Conservation (phyloP, 2,329 filamentous ascomycete species). For the Scortechinia acanthostroma region DNA sequence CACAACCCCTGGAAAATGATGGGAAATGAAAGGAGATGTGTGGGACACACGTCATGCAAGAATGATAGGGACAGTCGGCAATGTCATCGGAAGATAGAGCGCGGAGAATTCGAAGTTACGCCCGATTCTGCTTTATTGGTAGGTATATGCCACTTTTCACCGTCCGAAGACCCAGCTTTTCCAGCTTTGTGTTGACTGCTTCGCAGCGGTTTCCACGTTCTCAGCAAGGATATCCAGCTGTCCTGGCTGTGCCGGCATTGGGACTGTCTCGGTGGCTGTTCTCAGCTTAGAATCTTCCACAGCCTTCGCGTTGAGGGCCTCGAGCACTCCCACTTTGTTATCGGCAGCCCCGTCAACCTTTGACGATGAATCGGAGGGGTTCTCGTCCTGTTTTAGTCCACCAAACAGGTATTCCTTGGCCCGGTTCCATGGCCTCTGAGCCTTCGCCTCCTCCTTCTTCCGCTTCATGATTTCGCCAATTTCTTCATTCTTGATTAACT, state of each 20-base stretch:
- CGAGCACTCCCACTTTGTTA: not conserved
- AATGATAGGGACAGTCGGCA: not conserved
- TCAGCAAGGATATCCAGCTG: constrained; percentile 1
- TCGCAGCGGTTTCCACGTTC: not conserved
- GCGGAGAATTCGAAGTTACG: too few relatives aligned
- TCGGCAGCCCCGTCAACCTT: not conserved
- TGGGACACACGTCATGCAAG: not conserved
- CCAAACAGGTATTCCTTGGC: not conserved
- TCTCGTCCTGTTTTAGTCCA: not conserved
- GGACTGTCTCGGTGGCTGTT: too few relatives aligned
- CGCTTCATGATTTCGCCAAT: not conserved
- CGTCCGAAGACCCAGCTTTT: not conserved
- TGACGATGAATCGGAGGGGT: not conserved
- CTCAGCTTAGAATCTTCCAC: not conserved
- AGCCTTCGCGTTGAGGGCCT: not conserved
- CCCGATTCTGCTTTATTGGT: too few relatives aligned
- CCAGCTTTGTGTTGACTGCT: not conserved
- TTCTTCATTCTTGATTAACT: not conserved
- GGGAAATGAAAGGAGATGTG: not conserved
- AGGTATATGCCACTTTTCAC: not conserved
- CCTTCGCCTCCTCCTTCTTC: not conserved
- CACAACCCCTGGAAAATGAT: not conserved
- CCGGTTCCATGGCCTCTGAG: not conserved
- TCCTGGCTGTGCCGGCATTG: not conserved
- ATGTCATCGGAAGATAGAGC: too few relatives aligned